Conservation (phyloP, 2,329 filamentous ascomycete genomes). For the Neopestalotiopsis sp. region DNA sequence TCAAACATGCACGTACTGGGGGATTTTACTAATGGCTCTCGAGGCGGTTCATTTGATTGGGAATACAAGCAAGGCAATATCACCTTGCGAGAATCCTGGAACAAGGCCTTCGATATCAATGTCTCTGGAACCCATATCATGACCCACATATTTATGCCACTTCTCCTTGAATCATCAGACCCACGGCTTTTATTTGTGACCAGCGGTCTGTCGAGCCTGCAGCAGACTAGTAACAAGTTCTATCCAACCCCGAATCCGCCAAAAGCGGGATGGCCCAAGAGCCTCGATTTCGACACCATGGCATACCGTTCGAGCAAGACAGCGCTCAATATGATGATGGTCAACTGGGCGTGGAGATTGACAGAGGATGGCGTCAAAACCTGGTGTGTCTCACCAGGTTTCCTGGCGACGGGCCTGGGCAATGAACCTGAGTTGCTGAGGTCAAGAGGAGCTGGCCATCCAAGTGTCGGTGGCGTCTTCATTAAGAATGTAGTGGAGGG, state of each 20-base stretch:
- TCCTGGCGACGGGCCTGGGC: slow-evolving; percentile 46
- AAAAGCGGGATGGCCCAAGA: slow-evolving; percentile 46
- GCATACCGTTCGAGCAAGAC: slow-evolving; percentile 46
- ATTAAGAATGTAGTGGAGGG: slow-evolving; percentile 46
- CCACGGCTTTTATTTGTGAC: slow-evolving; percentile 56
- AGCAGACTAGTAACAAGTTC: slow-evolving; percentile 28
- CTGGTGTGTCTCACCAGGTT: slow-evolving; percentile 44
- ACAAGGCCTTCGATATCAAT: slow-evolving; percentile 55
- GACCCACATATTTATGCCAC: slow-evolving; percentile 44
- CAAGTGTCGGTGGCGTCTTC: slow-evolving; percentile 42
- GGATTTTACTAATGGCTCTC: slow-evolving; percentile 41
- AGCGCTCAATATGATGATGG: slow-evolving; percentile 54
- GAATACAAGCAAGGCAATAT: slow-evolving; percentile 31
- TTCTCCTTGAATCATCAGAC: slow-evolving; percentile 49
- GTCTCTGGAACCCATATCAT: slow-evolving; percentile 50
- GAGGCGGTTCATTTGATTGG: slow-evolving; percentile 36
- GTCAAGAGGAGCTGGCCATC: slow-evolving; percentile 36
- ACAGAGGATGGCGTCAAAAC: slow-evolving; percentile 52
- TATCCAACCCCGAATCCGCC: slow-evolving; percentile 22
- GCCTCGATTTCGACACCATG: slow-evolving; percentile 23
- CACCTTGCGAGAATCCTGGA: slow-evolving; percentile 46
- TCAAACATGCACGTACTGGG: not conserved
- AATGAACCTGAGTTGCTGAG: slow-evolving; percentile 28
- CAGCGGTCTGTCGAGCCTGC: slow-evolving; percentile 43
- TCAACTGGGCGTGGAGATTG: slow-evolving; percentile 46